Base-by-base conservation (phyloP, 305 asterid genomes). In the Solanum hybrid region DNA sequence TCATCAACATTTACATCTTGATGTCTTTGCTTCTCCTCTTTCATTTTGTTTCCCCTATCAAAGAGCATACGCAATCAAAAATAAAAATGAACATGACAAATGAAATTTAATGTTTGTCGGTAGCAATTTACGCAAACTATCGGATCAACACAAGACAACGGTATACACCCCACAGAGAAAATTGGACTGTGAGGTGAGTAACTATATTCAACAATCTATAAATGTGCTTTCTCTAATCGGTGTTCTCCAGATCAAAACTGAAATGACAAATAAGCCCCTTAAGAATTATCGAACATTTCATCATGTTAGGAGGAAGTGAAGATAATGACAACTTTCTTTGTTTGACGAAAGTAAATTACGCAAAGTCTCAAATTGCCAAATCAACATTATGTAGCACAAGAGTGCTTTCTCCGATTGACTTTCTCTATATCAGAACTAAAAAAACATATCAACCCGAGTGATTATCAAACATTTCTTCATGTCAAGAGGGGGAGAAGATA, bases 361-460 rank as follows among this genome's bases (percentile, higher is more conserved):
- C 31, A 24, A 69, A 69, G 8, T 11, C 16, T 0, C 33, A 24
- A 69, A 69, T 69, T 69, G 0, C 33, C 29, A 0, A 69, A 69
- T 69, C 16, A 69, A 69, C 16, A 69, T 11, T 11, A 0, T 0
- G 33, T 11, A 69, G 14, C 33, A 69, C 14, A 24, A 11, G 9
- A 69, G 3, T 69, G 18, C 1, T 69, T 69, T 69, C 33, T 69
- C 2, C 0, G 1, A 69, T 69, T 3, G 4, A 24, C 9, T 5
- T 24, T 24, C 76, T 69, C 16, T 0, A 24, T 11, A 69, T 24
- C 0, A 69, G 4, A 24, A 5, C 0, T 31, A 1, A 69, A 69
- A 26, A 0, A 0, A 69, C 4, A 69, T 24, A 69, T 11, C 18
- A 69, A 0, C 9, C 35, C 5, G 16, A 24, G 3, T 0, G 18